Evolutionary conservation across 1,139 yeast genomes (phyloP), one percentile per base, ranked within the genome.

Genomic region (Pichia sp.): DNA sequence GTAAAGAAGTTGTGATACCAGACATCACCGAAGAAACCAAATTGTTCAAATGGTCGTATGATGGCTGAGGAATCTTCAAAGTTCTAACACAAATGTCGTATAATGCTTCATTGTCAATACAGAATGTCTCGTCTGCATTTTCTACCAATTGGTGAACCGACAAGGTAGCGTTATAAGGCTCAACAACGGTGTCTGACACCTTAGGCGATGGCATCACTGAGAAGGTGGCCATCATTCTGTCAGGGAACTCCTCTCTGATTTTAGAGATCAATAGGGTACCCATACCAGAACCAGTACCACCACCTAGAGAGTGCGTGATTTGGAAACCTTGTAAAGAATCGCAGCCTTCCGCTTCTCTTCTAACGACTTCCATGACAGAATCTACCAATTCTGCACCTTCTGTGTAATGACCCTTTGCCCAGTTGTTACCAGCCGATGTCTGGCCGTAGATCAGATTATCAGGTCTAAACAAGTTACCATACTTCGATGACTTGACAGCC

Each of bases 211-310:
- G 97, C 62, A 89, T 86, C 57, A 90, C 96, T 4, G 96, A 89
- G 70, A 89, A 90, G 32, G 96, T 89, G 44, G 96, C 95, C 89
- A 89, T 85, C 96, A 90, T 90, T 77, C 96, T 85, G 73, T 90
- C 97, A 52, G 95, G 90, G 66, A 84, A 89, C 71, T 89, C 96
- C 71, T 89, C 95, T 72, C 90, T 82, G 67, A 88, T 85, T 68
- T 84, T 85, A 56, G 90, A 81, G 64, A 88, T 82, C 67, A 88
- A 78, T 64, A 89, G 74, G 47, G 96, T 88, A 68, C 96, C 97
- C 92, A 90, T 85, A 74, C 97, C 97, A 40, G 96, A 88, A 68
- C 97, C 97, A 54, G 97, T 90, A 77, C 97, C 97, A 74, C 97
- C 97, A 73, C 97, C 97, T 60, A 90, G 80, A 46, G 96, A 90